Base-by-base conservation (phyloP, 129 eudicot species). In the Mikania micrantha region DNA sequence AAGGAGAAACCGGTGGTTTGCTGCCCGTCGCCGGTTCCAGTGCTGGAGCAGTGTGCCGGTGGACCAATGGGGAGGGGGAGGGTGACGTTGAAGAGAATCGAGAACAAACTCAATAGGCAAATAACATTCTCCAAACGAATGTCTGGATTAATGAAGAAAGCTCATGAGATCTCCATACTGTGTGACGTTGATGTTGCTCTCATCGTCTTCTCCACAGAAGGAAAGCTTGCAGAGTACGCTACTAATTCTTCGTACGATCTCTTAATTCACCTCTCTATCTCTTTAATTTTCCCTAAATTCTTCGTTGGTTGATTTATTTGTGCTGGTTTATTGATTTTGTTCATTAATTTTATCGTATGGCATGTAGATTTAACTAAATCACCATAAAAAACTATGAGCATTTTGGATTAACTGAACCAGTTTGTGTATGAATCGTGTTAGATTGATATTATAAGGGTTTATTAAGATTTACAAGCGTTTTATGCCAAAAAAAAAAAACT, bases 131-230 rank as follows among this genome's bases (percentile, higher is more conserved):
- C 78, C 4, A 78, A 78, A 72, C 57, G 82, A 5, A 57, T 74
- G 57, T 56, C 77, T 3, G 82, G 78, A 54, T 78, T 78, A 69
- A 17, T 72, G 57, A 78, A 78, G 47, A 78, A 78, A 48, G 82
- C 82, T 65, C 62, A 66, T 40, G 82, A 78, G 64, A 64, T 78
- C 74, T 78, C 82, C 5, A 70, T 78, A 1, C 73, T 78, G 1
- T 78, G 82, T 19, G 82, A 78, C 5, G 78, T 77, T 6, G 78
- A 78, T 36, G 78, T 78, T 1, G 82, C 70, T 39, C 73, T 78
- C 31, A 72, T 78, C 74, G 63, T 78, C 69, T 78, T 71, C 78
- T 78, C 82, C 27, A 57, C 77, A 19, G 66, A 60, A 16, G 82
- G 82, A 72, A 78, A 78, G 73, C 69, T 78, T 44, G 47, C 61